These are phyloP conservation scores for Cinchona pubescens DNA, from an alignment of 257 asterid genomes.

Conservation along the genomic window DNA sequence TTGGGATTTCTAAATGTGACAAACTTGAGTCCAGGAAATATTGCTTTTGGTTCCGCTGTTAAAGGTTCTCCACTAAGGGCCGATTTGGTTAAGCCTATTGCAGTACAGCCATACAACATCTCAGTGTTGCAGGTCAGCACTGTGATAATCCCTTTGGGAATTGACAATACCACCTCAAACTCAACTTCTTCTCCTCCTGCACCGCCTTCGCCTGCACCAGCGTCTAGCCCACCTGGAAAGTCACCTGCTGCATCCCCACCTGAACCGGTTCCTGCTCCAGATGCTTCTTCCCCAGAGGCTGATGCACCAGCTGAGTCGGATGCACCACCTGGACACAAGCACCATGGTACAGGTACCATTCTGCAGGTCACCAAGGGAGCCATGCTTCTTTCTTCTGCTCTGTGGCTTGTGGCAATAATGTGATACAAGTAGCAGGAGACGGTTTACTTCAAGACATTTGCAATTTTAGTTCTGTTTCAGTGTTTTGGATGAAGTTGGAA, in stretches of 20 bases:
- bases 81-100: constrained; percentile 36
- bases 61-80: constrained; percentile 37
- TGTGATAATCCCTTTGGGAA: constrained; percentile 47
- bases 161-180: constrained; percentile 22
- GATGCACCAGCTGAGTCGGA: constrained; percentile 31
- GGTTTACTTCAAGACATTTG: neutral
- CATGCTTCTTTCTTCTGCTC: neutral
- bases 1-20: constrained; percentile 53
- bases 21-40: neutral
- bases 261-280: constrained; percentile 21
- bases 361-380: constrained; percentile 7
- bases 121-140: constrained; percentile 51
- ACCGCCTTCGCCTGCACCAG: neutral
- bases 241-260: constrained; percentile 25
- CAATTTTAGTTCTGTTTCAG: neutral
- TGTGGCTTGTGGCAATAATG: constrained; percentile 10
- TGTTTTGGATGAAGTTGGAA: constrained; percentile 1
- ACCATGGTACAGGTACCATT: neutral
- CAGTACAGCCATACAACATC: constrained; percentile 42
- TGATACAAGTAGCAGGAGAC: neutral
- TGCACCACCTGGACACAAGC: constrained; percentile 7
- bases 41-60: constrained; percentile 42
- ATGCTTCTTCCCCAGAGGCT: constrained; percentile 20
- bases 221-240: constrained; percentile 13
- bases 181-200: constrained; percentile 15